Percentiles rank a stretch among this genome's conserved stretches.
These are phyloP conservation scores for Melastoma candidum DNA, from an alignment of 441 rosid genomes.

Conservation along the genomic window DNA sequence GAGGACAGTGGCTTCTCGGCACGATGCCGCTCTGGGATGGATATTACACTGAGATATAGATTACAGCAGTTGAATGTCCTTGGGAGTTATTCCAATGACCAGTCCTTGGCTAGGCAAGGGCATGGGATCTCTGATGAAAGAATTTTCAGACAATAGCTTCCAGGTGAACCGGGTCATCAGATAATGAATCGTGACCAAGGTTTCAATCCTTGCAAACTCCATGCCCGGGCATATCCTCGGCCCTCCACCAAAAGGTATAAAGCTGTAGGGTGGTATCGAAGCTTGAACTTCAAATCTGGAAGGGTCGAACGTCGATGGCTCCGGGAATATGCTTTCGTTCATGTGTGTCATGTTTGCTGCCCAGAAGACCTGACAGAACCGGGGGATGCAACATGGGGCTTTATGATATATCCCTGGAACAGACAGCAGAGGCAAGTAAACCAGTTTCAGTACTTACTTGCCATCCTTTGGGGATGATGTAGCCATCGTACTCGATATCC, in stretches of 20 bases:
- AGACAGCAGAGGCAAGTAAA: not conserved
- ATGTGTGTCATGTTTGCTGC: conserved; percentile 30
- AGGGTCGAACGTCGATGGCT: conserved; percentile 37
- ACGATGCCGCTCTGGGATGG: too few species aligned
- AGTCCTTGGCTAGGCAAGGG: conserved; percentile 12
- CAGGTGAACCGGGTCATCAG: conserved; percentile 10
- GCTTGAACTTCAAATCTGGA: conserved; percentile 32
- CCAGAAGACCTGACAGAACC: conserved; percentile 34
- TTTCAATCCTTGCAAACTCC: conserved; percentile 43
- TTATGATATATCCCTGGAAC: not conserved
- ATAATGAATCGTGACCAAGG: conserved; percentile 13
- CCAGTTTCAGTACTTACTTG: conserved; percentile 21
- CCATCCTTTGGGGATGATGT: conserved; percentile 46
- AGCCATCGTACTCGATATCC: conserved; percentile 30
- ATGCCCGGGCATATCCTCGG: conserved; percentile 46
- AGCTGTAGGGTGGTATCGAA: conserved; percentile 41
- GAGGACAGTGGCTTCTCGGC: too few species aligned
- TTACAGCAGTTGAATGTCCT: not conserved
- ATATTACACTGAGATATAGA: too few species aligned
- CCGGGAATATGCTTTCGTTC: conserved; percentile 33
- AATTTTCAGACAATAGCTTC: conserved; percentile 6
- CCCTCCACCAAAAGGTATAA: conserved; percentile 38
- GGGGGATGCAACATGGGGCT: not conserved
- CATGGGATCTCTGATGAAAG: conserved; percentile 6
- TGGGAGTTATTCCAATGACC: not conserved